Conservation (phyloP, 495 filamentous ascomycete species). For the Xylaria acuta region DNA sequence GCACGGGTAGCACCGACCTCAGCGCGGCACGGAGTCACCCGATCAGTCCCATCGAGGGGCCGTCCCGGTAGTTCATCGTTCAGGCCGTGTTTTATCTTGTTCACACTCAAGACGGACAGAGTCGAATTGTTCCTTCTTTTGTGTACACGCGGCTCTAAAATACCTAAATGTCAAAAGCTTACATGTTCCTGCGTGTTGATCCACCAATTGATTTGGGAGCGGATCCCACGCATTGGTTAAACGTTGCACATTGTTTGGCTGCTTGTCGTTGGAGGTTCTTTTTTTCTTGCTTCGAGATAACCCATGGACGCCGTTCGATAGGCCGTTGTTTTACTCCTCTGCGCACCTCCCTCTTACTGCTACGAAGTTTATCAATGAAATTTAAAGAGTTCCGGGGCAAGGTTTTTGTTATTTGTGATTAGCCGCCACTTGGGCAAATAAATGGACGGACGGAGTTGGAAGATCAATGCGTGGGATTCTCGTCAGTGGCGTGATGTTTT, state of each 20-base stretch:
- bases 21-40: constrained; percentile 66
- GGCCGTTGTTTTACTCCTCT: constrained; percentile 8
- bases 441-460: constrained; percentile 18
- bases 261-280: constrained; percentile 24
- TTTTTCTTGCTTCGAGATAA: constrained; percentile 32
- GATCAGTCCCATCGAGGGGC: constrained; percentile 60
- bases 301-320: constrained; percentile 41
- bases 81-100: neutral
- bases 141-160: neutral
- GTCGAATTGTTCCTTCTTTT: constrained; percentile 23
- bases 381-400: neutral
- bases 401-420: constrained; percentile 10
- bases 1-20: constrained; percentile 83
- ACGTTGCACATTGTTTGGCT: constrained; percentile 24
- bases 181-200: neutral
- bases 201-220: neutral
- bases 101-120: constrained; percentile 22
- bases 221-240: neutral
- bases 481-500: neutral
- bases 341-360: constrained; percentile 10
- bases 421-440: constrained; percentile 28
- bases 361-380: neutral
- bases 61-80: constrained; percentile 33
- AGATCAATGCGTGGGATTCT: neutral
- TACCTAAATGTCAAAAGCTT: neutral